A percentile compares a stretch with the other conserved stretches of the same genome.
Evolutionary conservation across 202 grass and related monocot species (phyloP).

Genomic region (Dendrocalamus latiflorus): DNA sequence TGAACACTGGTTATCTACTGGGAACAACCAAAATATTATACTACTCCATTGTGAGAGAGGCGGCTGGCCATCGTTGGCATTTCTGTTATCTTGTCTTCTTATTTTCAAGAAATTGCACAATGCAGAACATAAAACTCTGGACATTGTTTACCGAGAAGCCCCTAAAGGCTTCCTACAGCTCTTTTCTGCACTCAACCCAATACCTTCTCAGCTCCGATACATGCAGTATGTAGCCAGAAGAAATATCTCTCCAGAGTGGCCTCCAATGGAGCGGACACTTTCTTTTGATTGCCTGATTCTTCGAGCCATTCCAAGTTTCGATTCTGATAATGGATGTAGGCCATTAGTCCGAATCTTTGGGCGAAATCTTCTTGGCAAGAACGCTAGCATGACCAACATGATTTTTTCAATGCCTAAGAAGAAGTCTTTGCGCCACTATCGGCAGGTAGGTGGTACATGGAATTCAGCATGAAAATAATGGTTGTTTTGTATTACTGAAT

Average conservation of each 20-base stretch:
- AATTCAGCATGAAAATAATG: conserved; percentile 6
- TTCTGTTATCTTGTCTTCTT: conserved; percentile 85
- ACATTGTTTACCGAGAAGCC: conserved; percentile 82
- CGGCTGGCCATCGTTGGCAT: conserved; percentile 90
- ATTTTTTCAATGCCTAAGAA: conserved; percentile 93
- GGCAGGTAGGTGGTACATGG: conserved; percentile 50
- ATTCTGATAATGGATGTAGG: conserved; percentile 86
- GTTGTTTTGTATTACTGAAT: conserved; percentile 23
- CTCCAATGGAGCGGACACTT: conserved; percentile 75
- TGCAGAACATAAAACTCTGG: conserved; percentile 80
- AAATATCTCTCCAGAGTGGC: conserved; percentile 88
- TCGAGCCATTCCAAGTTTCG: conserved; percentile 81
- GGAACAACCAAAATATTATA: conserved; percentile 79
- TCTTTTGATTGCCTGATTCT: conserved; percentile 98
- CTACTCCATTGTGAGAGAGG: conserved; percentile 95
- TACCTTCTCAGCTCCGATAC: conserved; percentile 91
- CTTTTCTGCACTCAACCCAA: conserved; percentile 86
- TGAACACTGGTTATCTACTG: conserved; percentile 68
- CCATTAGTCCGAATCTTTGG: conserved; percentile 90
- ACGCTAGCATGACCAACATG: conserved; percentile 47
- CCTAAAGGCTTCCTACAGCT: conserved; percentile 92
- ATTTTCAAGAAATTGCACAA: conserved; percentile 80
- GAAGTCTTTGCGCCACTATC: conserved; percentile 80
- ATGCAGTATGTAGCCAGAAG: conserved; percentile 94
- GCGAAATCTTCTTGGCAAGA: conserved; percentile 63